Percentiles rank a stretch among this genome's conserved stretches.
These are phyloP conservation scores for Fragaria ananassa DNA, from an alignment of 306 rosid species.

Conservation along the genomic window DNA sequence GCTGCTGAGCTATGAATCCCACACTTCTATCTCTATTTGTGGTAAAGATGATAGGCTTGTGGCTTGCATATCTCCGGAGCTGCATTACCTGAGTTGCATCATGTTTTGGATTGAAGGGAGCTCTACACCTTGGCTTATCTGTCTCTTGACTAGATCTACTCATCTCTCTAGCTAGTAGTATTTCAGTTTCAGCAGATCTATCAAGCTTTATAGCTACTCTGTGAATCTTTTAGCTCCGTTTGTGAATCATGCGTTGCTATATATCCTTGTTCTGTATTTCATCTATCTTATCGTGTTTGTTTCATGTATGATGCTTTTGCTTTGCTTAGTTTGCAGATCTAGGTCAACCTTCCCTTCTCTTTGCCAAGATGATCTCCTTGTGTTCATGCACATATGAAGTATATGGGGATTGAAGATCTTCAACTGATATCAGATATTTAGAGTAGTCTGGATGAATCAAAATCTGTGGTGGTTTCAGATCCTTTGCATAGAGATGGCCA, in stretches of 20 bases:
- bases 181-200: not conserved
- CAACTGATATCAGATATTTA: not conserved
- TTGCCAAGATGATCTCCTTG: not conserved
- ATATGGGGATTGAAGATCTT: not conserved
- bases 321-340: not conserved
- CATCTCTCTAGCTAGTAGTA: not conserved
- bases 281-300: not conserved
- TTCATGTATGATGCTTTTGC: not conserved
- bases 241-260: not conserved
- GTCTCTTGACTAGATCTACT: not conserved
- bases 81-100: slow-evolving; percentile 45
- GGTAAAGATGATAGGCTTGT: slow-evolving; percentile 41
- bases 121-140: slow-evolving; percentile 48
- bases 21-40: slow-evolving; percentile 44
- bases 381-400: not conserved
- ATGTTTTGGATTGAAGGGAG: slow-evolving; percentile 99
- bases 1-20: slow-evolving; percentile 98
- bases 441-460: too few species aligned
- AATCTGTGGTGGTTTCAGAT: not conserved
- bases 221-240: too few species aligned
- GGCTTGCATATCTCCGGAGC: slow-evolving; percentile 94
- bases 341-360: not conserved
- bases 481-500: not conserved
- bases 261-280: not conserved
- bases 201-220: not conserved